Base-by-base conservation (phyloP, 2,329 filamentous ascomycete genomes). In the Cordyceps cicadae region DNA sequence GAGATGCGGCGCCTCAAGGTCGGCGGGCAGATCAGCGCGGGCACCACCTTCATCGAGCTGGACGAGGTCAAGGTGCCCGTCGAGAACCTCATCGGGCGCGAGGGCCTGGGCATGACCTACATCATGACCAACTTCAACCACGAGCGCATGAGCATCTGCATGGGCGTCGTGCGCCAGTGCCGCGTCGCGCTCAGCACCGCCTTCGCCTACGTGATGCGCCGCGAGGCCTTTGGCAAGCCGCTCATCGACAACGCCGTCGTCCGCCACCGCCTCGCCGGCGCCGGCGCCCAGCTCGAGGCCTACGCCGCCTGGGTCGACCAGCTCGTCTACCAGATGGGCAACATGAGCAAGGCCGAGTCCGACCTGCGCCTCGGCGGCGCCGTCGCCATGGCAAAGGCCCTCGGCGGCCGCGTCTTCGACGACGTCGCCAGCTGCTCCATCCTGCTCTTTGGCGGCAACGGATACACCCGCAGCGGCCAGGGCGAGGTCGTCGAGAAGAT, bases 191-290 rank as follows among this genome's bases (percentile, higher is more conserved):
- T 75, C 9, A 63, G 67, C 19, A 61, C 71, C 15, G 70, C 72
- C 1, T 72, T 74, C 41, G 70, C 67, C 60, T 73, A 75, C 63
- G 69, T 72, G 34, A 63, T 74, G 58, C 70, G 69, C 65, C 70
- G 72, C 37, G 71, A 74, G 65, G 72, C 72, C 24, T 75, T 75
- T 59, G 71, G 72, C 32, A 70, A 68, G 66, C 78, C 82, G 0
- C 76, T 90, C 12, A 83, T 90, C 73, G 85, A 90, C 39, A 87
- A 90, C 71, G 84, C 87, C 0, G 87, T 90, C 0, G 87, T 91
- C 41, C 75, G 88, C 34, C 85, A 90, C 70, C 77, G 87, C 19
- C 74, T 90, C 4, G 87, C 87, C 8, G 88, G 87, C 67, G 81
- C 81, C 3, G 88, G 86, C 6, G 84, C 85, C 0, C 75, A 86